Percentiles rank a stretch among this genome's conserved stretches.
These are phyloP conservation scores for Sugiyamaella mastotermitis DNA, from an alignment of 805 yeast species.

Conservation along the genomic window DNA sequence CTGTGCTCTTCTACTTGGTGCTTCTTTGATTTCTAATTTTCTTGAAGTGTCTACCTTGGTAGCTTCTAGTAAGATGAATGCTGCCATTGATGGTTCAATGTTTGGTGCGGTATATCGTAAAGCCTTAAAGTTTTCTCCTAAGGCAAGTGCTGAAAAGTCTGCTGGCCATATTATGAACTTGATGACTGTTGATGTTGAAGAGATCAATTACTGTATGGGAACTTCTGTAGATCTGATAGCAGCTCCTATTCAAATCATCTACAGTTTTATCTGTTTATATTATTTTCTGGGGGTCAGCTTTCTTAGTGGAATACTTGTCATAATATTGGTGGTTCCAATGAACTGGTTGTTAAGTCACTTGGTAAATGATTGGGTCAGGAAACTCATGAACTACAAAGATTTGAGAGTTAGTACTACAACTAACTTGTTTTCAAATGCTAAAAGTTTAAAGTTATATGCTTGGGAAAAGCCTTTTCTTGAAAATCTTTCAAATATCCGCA, in stretches of 20 bases:
- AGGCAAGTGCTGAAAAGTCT: constrained; percentile 54
- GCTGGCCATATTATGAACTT: constrained; percentile 90
- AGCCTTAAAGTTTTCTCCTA: constrained; percentile 57
- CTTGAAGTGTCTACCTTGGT: no score
- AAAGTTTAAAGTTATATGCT: constrained; percentile 83
- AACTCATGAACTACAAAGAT: constrained; percentile 82
- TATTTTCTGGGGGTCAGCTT: constrained; percentile 72
- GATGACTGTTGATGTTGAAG: constrained; percentile 89
- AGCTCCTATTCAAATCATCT: constrained; percentile 78
- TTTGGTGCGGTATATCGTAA: constrained; percentile 53
- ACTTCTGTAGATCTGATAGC: constrained; percentile 80
- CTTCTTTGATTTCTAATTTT: no score
- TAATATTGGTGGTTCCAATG: constrained; percentile 70
- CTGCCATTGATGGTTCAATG: background rate
- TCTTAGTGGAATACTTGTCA: constrained; percentile 86
- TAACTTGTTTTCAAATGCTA: constrained; percentile 80
- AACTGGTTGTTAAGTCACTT: constrained; percentile 37
- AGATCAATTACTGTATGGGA: constrained; percentile 76
- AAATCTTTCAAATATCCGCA: constrained; percentile 72
- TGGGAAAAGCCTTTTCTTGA: constrained; percentile 86
- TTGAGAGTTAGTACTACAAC: constrained; percentile 79
- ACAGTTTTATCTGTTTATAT: constrained; percentile 70
- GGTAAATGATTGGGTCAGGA: constrained; percentile 39
- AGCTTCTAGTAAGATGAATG: background rate
- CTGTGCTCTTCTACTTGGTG: no score